These are phyloP conservation scores for Rhytidhysteron rufulum DNA, from an alignment of 2,329 filamentous ascomycete species.

Conservation along the genomic window DNA sequence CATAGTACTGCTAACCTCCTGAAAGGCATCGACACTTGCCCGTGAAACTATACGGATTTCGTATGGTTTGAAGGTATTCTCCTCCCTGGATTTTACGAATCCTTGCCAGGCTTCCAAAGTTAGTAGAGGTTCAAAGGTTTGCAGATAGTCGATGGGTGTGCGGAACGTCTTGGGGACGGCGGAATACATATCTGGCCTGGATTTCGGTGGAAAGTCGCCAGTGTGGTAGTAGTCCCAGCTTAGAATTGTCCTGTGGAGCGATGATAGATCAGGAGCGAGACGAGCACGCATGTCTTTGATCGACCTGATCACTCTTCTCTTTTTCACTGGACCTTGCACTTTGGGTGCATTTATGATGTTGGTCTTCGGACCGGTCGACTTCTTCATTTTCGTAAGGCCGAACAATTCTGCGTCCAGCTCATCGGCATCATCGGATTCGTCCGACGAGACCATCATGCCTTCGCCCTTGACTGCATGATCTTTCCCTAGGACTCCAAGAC, in stretches of 20 bases:
- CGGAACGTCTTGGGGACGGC: conserved; percentile 74
- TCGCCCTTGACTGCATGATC: conserved; percentile 71
- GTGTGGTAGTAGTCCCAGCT: conserved; percentile 93
- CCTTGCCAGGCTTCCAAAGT: conserved; percentile 94
- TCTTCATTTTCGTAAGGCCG: conserved; percentile 51
- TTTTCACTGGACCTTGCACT: conserved; percentile 70
- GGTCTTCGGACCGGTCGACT: conserved; percentile 35
- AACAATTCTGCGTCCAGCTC: conserved; percentile 66
- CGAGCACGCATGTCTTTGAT: conserved; percentile 92
- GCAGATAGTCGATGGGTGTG: conserved; percentile 75
- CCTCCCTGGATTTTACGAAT: conserved; percentile 85
- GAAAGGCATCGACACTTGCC: conserved; percentile 85
- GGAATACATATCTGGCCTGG: conserved; percentile 66
- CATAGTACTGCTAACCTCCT: conserved; percentile 86
- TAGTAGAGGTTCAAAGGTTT: conserved; percentile 84
- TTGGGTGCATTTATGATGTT: conserved; percentile 36
- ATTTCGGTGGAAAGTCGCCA: conserved; percentile 76
- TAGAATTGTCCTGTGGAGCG: conserved; percentile 79
- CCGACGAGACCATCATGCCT: conserved; percentile 86
- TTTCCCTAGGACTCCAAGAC: conserved; percentile 70
- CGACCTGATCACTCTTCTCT: conserved; percentile 73
- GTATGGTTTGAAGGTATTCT: conserved; percentile 74
- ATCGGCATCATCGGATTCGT: conserved; percentile 54
- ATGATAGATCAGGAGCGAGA: conserved; percentile 81
- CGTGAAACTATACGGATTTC: conserved; percentile 85